A percentile compares a stretch with the other conserved stretches of the same genome.
Evolutionary conservation across 2,329 filamentous ascomycete genomes (phyloP).

Genomic region (Penicillium verrucosum): DNA sequence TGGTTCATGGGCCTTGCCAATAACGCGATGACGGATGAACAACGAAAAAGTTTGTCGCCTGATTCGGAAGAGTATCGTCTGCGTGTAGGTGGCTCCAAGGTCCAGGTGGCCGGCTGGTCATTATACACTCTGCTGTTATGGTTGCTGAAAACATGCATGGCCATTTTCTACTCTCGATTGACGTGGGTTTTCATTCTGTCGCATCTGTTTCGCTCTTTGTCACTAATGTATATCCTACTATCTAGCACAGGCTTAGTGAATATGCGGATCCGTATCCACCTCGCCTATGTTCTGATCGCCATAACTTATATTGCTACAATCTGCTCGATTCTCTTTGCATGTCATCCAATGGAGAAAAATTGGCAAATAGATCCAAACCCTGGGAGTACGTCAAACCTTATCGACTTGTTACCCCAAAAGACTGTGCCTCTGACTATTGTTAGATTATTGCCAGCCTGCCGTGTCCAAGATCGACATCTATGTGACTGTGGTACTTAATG

Average conservation of each 20-base stretch:
- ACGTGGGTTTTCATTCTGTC: slow-evolving; percentile 35
- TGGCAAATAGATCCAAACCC: slow-evolving; percentile 61
- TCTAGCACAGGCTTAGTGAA: slow-evolving; percentile 39
- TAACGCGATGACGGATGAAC: slow-evolving; percentile 54
- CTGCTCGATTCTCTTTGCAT: slow-evolving; percentile 52
- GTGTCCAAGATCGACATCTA: slow-evolving; percentile 53
- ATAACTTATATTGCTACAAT: slow-evolving; percentile 51
- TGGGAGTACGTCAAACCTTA: slow-evolving; percentile 44
- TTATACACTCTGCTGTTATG: slow-evolving; percentile 53
- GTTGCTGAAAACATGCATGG: slow-evolving; percentile 55
- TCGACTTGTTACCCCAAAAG: no score
- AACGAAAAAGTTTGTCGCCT: slow-evolving; percentile 47
- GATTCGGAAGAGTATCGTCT: slow-evolving; percentile 47
- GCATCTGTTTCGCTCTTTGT: not conserved
- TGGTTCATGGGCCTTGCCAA: slow-evolving; percentile 54
- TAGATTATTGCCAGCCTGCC: slow-evolving; percentile 50
- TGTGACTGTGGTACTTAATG: slow-evolving; percentile 53
- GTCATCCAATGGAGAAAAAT: slow-evolving; percentile 52
- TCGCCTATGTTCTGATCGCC: slow-evolving; percentile 52
- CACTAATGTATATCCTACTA: slow-evolving; percentile 6
- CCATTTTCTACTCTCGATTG: slow-evolving; percentile 56
- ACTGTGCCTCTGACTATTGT: not conserved
- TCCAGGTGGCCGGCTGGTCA: slow-evolving; percentile 54
- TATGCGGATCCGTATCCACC: slow-evolving; percentile 47
- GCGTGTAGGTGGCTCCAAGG: slow-evolving; percentile 54